Conservation (phyloP, 2,329 filamentous ascomycete genomes). For the Orbilia oligospora region DNA sequence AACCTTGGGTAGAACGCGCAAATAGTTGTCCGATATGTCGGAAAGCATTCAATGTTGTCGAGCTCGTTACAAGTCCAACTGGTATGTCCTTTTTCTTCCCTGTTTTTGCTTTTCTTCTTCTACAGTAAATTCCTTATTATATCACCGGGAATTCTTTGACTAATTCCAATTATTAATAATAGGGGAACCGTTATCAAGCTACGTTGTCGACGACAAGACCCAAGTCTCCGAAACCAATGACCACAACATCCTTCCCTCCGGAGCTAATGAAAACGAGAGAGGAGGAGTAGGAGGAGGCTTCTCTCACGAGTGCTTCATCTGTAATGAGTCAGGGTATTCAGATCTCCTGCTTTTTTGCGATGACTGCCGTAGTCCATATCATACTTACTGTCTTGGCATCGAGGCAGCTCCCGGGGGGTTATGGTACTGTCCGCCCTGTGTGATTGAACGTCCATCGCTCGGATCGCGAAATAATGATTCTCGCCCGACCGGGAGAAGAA, state of each 20-base stretch:
- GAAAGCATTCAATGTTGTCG: slow-evolving; percentile 88
- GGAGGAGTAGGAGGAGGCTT: slow-evolving; percentile 72
- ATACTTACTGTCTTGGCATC: slow-evolving; percentile 91
- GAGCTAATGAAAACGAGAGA: slow-evolving; percentile 75
- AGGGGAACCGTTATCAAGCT: slow-evolving; percentile 70
- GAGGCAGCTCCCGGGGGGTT: slow-evolving; percentile 79
- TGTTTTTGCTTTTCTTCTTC: background rate
- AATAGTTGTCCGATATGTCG: slow-evolving; percentile 99
- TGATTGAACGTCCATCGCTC: slow-evolving; percentile 67
- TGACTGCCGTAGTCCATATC: slow-evolving; percentile 88
- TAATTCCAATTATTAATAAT: slow-evolving; percentile 41
- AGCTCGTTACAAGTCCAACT: slow-evolving; percentile 73
- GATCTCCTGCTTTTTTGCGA: slow-evolving; percentile 91
- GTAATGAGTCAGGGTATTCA: slow-evolving; percentile 83
- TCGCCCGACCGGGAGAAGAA: slow-evolving; percentile 55
- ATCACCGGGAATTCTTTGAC: slow-evolving; percentile 10
- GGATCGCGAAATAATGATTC: slow-evolving; percentile 50
- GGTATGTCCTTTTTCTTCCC: slow-evolving; percentile 37
- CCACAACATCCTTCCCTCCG: slow-evolving; percentile 79
- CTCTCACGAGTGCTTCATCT: slow-evolving; percentile 84
- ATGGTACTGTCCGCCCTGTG: slow-evolving; percentile 94
- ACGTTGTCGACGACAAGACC: slow-evolving; percentile 82
- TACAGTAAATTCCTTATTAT: background rate
- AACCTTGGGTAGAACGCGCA: slow-evolving; percentile 94
- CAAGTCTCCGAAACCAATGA: slow-evolving; percentile 92